These are phyloP conservation scores for Perkinsus marinus DNA, from an alignment of 169 alveolate genomes.

Conservation along the genomic window DNA sequence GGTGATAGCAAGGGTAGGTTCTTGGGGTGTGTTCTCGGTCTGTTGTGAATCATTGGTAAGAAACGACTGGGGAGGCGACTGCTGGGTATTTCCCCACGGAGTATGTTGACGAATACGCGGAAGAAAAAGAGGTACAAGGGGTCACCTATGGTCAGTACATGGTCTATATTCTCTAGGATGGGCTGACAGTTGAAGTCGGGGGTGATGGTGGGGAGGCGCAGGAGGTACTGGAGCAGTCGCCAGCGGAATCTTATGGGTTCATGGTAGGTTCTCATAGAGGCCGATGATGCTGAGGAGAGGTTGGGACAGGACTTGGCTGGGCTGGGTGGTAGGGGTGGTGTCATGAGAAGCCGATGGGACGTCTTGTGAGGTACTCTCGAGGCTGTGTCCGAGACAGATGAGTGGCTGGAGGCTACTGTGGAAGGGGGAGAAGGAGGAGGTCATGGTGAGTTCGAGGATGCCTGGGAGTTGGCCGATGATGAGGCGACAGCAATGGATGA, in stretches of 20 bases:
- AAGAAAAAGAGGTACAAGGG: too few species aligned
- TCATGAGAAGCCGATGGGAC: too few species aligned
- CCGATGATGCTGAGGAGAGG: too few species aligned
- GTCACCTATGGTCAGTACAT: too few species aligned
- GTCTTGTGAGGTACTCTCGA: not conserved
- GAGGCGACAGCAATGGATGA: not conserved
- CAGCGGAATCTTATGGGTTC: not conserved
- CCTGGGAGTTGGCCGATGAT: not conserved
- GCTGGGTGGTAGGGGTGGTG: too few species aligned
- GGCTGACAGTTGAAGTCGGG: not conserved
- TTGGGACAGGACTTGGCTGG: too few species aligned
- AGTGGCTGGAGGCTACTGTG: not conserved
- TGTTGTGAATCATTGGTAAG: too few species aligned
- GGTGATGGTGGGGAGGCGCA: not conserved
- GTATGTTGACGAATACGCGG: not conserved
- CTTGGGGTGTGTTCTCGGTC: not conserved
- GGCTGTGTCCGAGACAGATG: not conserved
- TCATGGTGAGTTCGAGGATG: not conserved
- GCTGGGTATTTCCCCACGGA: not conserved
- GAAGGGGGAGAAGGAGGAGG: not conserved
- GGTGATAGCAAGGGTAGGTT: not conserved
- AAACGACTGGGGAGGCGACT: too few species aligned
- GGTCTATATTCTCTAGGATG: not conserved
- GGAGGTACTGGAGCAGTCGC: not conserved
- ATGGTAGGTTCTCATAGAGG: too few species aligned